Conservation (phyloP, 176 grass and related monocot genomes). For the Triticum dicoccoides region DNA sequence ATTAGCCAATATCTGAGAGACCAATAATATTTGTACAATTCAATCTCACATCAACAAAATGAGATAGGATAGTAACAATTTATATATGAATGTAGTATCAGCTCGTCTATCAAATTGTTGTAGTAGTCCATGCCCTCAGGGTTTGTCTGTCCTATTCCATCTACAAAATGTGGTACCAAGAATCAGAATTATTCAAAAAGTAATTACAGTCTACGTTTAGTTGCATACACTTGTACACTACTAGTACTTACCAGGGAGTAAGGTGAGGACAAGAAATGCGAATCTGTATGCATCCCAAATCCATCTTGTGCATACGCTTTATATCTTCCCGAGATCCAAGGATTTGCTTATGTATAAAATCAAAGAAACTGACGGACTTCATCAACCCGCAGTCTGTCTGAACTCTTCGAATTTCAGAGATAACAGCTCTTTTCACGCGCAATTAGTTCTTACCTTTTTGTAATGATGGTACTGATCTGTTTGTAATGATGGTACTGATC, state of each 20-base stretch:
- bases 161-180: neutral
- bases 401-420: too few species aligned
- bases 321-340: neutral
- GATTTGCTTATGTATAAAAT: neutral
- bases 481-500: neutral
- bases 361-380: too few species aligned
- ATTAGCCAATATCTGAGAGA: neutral
- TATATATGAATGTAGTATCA: neutral
- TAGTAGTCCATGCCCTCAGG: neutral
- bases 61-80: neutral
- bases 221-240: neutral
- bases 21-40: neutral
- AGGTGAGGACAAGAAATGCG: neutral
- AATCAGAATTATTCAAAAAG: neutral
- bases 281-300: neutral
- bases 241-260: neutral
- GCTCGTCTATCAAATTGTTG: conserved; percentile 13
- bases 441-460: neutral
- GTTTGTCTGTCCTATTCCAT: neutral
- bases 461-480: neutral
- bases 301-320: neutral
- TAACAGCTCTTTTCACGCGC: neutral
- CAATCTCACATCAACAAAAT: neutral
- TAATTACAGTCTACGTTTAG: neutral
- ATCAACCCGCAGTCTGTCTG: too few species aligned